These are phyloP conservation scores for Eragrostis tef DNA, from an alignment of 202 grass and related monocot species.

Conservation along the genomic window DNA sequence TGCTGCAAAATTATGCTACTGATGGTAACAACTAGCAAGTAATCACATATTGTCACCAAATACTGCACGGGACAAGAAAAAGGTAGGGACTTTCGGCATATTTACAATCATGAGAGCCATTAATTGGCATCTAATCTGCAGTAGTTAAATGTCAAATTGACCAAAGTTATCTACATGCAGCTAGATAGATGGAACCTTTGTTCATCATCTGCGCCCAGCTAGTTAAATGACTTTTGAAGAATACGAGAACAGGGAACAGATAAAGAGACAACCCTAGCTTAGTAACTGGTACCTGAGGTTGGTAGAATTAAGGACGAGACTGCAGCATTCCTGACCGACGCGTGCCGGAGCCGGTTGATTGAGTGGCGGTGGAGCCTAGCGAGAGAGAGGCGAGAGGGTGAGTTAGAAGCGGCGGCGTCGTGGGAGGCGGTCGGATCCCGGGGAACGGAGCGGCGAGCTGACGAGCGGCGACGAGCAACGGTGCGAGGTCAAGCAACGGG, in stretches of 20 bases:
- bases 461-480: background rate
- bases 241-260: background rate
- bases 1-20: background rate
- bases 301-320: background rate
- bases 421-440: background rate
- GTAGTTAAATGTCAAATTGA: background rate
- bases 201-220: background rate
- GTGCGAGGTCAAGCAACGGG: background rate
- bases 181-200: background rate
- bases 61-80: background rate
- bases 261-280: background rate
- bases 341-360: background rate
- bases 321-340: background rate
- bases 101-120: background rate
- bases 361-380: background rate
- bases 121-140: background rate
- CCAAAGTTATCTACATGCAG: background rate
- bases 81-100: background rate
- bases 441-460: background rate
- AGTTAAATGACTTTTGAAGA: no score
- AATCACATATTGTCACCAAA: background rate
- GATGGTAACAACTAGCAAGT: no score
- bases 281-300: background rate
- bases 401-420: background rate
- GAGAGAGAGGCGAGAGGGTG: background rate